Percentiles rank a stretch among this genome's conserved stretches.
Conservation (phyloP, 2,329 filamentous ascomycete genomes). For the Lasiodiplodia gonubiensis region DNA sequence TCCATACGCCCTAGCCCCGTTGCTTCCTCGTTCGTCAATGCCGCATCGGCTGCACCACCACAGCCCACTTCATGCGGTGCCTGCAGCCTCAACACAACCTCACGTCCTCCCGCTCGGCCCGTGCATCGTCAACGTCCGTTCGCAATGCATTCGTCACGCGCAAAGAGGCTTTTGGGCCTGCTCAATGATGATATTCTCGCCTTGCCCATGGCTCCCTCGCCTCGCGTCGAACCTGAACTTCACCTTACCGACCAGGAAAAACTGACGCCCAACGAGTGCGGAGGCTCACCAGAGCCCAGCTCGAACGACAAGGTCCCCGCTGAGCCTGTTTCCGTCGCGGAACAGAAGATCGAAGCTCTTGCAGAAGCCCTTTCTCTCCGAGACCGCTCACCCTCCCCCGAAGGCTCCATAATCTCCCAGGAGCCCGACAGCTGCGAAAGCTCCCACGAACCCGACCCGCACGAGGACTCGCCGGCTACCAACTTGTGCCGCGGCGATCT, state of each 20-base stretch:
- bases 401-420: background rate
- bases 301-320: background rate
- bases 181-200: conserved; percentile 18
- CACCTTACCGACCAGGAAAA: background rate
- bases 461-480: background rate
- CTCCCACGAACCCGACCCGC: conserved; percentile 11
- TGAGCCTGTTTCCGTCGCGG: background rate
- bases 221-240: background rate
- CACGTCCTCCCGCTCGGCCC: background rate
- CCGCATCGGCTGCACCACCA: background rate
- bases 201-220: background rate
- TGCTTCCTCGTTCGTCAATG: background rate
- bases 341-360: background rate
- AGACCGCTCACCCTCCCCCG: background rate
- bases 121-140: background rate
- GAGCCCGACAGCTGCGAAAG: conserved; percentile 11
- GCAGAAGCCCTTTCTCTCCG: conserved; percentile 3
- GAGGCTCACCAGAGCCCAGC: background rate
- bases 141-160: conserved; percentile 10
- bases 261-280: background rate
- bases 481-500: conserved; percentile 9
- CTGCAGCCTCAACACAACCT: background rate
- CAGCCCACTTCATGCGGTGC: background rate
- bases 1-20: background rate
- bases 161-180: conserved; percentile 14